Percentiles rank a stretch among this genome's conserved stretches.
Conservation (phyloP, 2,329 filamentous ascomycete genomes). For the Metarhizium robertsii region DNA sequence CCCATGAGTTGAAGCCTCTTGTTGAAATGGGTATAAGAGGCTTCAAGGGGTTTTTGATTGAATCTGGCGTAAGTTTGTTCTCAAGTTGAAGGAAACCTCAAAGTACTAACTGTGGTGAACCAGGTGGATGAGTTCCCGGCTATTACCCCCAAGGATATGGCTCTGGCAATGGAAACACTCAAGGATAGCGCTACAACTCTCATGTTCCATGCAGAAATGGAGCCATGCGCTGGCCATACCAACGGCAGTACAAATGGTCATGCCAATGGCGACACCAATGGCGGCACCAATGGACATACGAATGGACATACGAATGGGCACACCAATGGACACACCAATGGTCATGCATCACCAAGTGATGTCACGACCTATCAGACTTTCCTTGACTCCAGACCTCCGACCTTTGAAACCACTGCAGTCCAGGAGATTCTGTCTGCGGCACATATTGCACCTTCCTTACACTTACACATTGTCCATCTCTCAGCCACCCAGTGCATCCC, state of each 20-base stretch:
- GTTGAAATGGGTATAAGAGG: conserved; percentile 82
- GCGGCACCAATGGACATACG: not conserved
- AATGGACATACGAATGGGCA: too few relatives aligned
- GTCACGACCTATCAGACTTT: conserved; percentile 80
- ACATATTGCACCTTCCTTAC: conserved; percentile 68
- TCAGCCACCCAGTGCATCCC: conserved; percentile 85
- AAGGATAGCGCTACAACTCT: conserved; percentile 77
- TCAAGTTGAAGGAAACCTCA: not conserved
- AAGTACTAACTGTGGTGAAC: not conserved
- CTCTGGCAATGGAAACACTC: conserved; percentile 69
- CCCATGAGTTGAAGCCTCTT: conserved; percentile 65
- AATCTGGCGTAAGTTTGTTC: conserved; percentile 66
- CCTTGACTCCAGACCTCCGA: conserved; percentile 77
- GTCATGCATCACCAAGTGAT: conserved; percentile 37
- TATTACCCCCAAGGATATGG: conserved; percentile 70
- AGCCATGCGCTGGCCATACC: conserved; percentile 62
- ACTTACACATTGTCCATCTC: conserved; percentile 88
- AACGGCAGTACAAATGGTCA: not conserved
- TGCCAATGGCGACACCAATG: not conserved
- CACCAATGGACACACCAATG: not conserved
- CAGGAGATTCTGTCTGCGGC: conserved; percentile 78
- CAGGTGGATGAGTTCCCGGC: conserved; percentile 94
- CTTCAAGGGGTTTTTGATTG: conserved; percentile 96
- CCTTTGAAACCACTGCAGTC: conserved; percentile 87
- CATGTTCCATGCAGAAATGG: conserved; percentile 99